Conservation (phyloP, 805 yeast genomes). For the Lachancea mirantina region DNA sequence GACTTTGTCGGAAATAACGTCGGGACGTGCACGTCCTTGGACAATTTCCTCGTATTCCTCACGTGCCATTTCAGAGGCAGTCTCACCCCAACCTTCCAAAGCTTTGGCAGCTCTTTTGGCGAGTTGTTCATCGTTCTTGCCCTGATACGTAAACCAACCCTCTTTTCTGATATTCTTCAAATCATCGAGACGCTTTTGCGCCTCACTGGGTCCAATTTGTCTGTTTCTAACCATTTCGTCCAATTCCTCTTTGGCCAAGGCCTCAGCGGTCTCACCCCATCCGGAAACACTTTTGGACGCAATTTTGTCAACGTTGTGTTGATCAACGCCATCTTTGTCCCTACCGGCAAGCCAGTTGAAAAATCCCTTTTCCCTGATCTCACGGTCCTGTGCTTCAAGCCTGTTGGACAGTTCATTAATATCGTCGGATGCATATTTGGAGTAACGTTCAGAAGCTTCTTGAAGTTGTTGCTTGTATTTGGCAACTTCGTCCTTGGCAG, state of each 20-base stretch:
- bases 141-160: conserved; percentile 29
- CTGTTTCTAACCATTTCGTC: conserved; percentile 21
- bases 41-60: conserved; percentile 36
- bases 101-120: conserved; percentile 33
- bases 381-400: conserved; percentile 19
- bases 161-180: conserved; percentile 32
- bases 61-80: conserved; percentile 36
- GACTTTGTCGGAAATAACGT: conserved; percentile 32
- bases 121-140: conserved; percentile 27
- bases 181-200: conserved; percentile 29
- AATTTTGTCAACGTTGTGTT: conserved; percentile 20
- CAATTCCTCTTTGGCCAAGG: conserved; percentile 33
- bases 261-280: conserved; percentile 42
- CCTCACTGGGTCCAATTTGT: conserved; percentile 25
- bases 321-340: conserved; percentile 9
- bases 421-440: conserved; percentile 16
- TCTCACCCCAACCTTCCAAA: conserved; percentile 42
- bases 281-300: conserved; percentile 36
- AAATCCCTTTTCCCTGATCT: conserved; percentile 18
- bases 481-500: conserved; percentile 13
- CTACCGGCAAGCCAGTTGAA: conserved; percentile 20
- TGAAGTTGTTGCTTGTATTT: conserved; percentile 16
- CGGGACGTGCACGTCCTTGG: conserved; percentile 31
- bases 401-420: conserved; percentile 25
- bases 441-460: conserved; percentile 18